A percentile compares a stretch with the other conserved stretches of the same genome.
These are phyloP conservation scores for Petunia secreta DNA, from an alignment of 257 asterid genomes.

Conservation along the genomic window DNA sequence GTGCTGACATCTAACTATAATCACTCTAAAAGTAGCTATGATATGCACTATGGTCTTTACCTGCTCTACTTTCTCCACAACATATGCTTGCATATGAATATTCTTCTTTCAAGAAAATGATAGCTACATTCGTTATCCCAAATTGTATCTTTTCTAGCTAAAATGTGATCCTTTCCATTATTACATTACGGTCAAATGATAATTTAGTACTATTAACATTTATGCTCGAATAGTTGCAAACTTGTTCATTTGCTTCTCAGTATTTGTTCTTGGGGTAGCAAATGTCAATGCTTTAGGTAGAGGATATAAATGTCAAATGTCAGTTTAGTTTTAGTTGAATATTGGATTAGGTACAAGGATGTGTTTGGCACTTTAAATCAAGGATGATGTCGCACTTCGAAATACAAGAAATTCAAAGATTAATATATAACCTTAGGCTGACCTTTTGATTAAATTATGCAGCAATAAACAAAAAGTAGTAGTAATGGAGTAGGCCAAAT, in stretches of 20 bases:
- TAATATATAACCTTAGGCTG: no score
- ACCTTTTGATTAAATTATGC: no score
- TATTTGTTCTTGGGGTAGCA: neutral
- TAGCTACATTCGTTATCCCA: neutral
- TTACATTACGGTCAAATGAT: neutral
- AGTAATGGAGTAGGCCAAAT: no score
- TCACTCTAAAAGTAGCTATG: neutral
- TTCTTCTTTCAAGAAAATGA: neutral
- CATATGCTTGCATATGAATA: neutral
- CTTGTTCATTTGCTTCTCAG: neutral
- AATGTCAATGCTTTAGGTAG: neutral
- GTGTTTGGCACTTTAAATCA: neutral
- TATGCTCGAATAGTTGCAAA: neutral
- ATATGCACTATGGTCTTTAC: neutral
- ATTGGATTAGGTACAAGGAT: constrained; percentile 8
- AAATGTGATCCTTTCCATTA: neutral
- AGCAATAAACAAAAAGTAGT: no score
- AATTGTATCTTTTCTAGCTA: neutral
- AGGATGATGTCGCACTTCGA: no score
- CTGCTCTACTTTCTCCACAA: constrained; percentile 9
- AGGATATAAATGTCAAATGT: neutral
- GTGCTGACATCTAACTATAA: neutral
- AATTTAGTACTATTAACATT: neutral
- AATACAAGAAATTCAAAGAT: no score
- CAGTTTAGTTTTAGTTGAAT: neutral